phyloP scores from a whole-genome alignment of 306 rosid species.

The Betula pendula region DNA sequence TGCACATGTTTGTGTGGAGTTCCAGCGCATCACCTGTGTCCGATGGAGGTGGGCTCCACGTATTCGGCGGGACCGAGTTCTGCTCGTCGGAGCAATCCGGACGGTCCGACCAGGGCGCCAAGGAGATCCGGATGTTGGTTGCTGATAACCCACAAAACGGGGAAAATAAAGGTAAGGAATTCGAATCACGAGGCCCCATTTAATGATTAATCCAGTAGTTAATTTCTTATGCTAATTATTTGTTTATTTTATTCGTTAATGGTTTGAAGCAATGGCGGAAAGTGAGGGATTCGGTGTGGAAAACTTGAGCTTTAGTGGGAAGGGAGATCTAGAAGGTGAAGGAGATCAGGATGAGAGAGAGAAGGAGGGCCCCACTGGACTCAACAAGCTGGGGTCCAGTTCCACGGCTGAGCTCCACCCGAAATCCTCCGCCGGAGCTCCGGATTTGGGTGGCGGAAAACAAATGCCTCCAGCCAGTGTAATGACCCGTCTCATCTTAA shows the following conservation, averaged over 20 bases:
- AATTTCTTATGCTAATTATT: neutral
- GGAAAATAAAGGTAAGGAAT: conserved; percentile 59
- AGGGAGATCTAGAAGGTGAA: conserved; percentile 44
- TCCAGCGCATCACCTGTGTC: conserved; percentile 63
- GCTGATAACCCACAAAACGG: conserved; percentile 77
- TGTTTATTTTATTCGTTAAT: neutral
- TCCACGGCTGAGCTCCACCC: conserved; percentile 83
- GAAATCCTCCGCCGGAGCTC: conserved; percentile 28
- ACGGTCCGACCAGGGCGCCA: conserved; percentile 87
- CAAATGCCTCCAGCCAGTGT: conserved; percentile 99
- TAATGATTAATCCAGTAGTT: neutral
- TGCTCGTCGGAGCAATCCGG: conserved; percentile 77
- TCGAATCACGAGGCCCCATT: too few relatives aligned
- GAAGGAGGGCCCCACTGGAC: conserved; percentile 56
- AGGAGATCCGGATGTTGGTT: conserved; percentile 93
- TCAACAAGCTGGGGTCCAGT: conserved; percentile 70
- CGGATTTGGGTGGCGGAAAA: conserved; percentile 39
- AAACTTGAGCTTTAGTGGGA: conserved; percentile 53
- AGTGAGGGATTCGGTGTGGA: conserved; percentile 54
- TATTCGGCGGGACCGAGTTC: conserved; percentile 63
- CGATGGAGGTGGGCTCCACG: conserved; percentile 71
- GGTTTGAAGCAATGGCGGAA: conserved; percentile 38
- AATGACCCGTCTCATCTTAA: conserved; percentile 88
- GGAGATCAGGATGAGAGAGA: conserved; percentile 49
- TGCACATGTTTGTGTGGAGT: conserved; percentile 74